Percentiles rank a stretch among this genome's conserved stretches.
Evolutionary conservation across 306 rosid species (phyloP).

Genomic region (Cucurbita argyrosperma): DNA sequence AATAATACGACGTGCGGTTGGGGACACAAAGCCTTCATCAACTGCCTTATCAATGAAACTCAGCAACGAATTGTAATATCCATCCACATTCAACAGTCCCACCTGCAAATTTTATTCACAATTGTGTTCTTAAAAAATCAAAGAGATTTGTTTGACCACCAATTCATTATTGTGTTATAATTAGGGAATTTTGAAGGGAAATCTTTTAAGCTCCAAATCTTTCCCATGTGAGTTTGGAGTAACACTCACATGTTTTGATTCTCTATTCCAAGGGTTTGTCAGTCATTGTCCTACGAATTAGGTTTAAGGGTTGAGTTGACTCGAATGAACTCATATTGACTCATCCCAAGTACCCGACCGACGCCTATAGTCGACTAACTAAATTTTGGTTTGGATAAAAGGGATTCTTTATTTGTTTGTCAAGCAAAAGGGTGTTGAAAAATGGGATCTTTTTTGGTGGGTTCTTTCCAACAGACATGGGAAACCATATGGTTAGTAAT

Average conservation of each 20-base stretch:
- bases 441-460: background rate
- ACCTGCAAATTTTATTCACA: constrained; percentile 34
- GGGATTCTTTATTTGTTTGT: background rate
- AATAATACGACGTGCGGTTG: constrained; percentile 91
- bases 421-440: background rate
- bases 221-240: constrained; percentile 53
- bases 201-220: constrained; percentile 15
- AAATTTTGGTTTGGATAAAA: background rate
- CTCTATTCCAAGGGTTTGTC: background rate
- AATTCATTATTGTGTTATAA: background rate
- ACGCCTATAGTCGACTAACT: background rate
- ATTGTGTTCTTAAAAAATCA: background rate
- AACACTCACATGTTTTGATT: constrained; percentile 50
- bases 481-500: background rate
- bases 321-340: background rate
- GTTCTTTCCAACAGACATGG: constrained; percentile 1
- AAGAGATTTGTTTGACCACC: background rate
- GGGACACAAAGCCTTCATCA: constrained; percentile 95
- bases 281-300: background rate
- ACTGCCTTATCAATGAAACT: constrained; percentile 88
- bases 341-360: background rate
- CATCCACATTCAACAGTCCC: constrained; percentile 95
- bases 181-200: background rate
- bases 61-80: constrained; percentile 83
- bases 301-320: background rate